Evolutionary conservation across 257 asterid genomes (phyloP), one percentile per base, ranked within the genome.

Genomic region (Ehretia macrophylla): DNA sequence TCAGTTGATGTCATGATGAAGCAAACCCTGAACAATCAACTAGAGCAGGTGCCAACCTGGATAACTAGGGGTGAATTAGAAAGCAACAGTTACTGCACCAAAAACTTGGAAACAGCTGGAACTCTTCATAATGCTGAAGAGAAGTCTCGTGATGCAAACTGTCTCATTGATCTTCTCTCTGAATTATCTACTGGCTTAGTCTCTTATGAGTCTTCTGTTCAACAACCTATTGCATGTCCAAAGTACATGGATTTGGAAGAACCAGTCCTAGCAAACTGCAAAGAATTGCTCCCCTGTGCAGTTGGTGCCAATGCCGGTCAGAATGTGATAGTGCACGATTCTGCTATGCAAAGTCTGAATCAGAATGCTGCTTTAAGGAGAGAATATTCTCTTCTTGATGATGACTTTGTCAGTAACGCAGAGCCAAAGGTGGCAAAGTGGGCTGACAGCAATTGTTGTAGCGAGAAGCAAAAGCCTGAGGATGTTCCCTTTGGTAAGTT

Each of bases 301-400:
- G 68, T 55, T 66, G 72, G 51, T 66, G 76, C 68, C 55, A 71
- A 71, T 64, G 69, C 68, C 32, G 74, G 64, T 58, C 69, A 63
- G 78, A 64, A 62, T 70, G 56, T 51, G 45, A 61, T 56, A 47
- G 69, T 74, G 59, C 73, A 50, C n/a, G 62, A 52, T 50, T 58
- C 78, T 52, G 54, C 67, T 54, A 23, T 58, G 56, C 60, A 50
- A 62, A 62, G 53, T 42, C 59, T 54, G 58, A 49, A 64, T 18
- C 47, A 60, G 32, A 69, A 63, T 68, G 67, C 70, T 68, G 18
- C 50, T 37, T 52, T 65, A 54, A 57, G 42, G 67, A 64, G 75
- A 64, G 90, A 77, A 70, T 60, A 59, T 63, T 72, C 77, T 60
- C 77, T 76, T 59, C 71, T 77, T 47, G 83, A 76, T 50, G 82